Evolutionary conservation across 2,329 filamentous ascomycete genomes (phyloP).

Genomic region (Samsoniella hepiali): DNA sequence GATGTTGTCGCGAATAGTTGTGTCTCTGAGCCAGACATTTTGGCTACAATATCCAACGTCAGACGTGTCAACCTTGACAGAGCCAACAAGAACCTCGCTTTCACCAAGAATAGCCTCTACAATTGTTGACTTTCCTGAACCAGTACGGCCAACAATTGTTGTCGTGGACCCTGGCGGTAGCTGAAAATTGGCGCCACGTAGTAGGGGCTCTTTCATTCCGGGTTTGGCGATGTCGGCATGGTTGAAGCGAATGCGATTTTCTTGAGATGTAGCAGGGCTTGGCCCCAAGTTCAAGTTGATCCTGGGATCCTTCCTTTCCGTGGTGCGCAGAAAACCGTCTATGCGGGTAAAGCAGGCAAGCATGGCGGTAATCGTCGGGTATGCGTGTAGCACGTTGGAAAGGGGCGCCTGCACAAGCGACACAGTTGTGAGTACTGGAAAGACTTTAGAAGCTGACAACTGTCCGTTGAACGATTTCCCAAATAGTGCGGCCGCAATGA

Average conservation of each 20-base stretch:
- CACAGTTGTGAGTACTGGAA: background rate
- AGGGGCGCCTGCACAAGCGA: background rate
- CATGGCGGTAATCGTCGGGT: too few species aligned
- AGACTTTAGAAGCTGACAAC: background rate
- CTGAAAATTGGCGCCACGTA: background rate
- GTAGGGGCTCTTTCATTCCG: background rate
- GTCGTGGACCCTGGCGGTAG: background rate
- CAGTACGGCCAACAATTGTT: background rate
- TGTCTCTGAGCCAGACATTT: background rate
- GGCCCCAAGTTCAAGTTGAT: too few species aligned
- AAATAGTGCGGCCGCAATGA: background rate
- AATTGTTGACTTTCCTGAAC: background rate
- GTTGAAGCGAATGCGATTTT: too few species aligned
- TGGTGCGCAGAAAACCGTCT: too few species aligned
- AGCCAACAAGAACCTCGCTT: background rate
- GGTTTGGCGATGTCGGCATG: background rate
- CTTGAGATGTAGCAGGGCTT: too few species aligned
- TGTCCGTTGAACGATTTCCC: background rate
- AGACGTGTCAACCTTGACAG: background rate
- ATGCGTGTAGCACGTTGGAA: too few species aligned
- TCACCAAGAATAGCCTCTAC: background rate
- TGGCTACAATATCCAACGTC: background rate
- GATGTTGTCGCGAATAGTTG: background rate
- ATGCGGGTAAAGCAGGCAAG: too few species aligned
- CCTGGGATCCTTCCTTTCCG: too few species aligned